phyloP scores from a whole-genome alignment of 176 grass and related monocot species.

The Avena atlantica region DNA sequence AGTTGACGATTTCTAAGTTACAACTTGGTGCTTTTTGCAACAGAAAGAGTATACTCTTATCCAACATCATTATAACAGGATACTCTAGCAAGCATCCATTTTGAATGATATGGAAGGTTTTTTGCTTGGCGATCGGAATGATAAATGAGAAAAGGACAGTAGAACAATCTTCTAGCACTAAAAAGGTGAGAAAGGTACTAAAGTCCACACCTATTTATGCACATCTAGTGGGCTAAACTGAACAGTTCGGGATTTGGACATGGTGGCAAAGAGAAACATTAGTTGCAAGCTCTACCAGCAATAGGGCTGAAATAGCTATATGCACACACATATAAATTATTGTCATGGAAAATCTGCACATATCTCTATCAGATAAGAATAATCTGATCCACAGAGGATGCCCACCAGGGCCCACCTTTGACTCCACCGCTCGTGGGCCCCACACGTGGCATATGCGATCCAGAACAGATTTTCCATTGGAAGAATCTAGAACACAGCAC shows the following conservation, averaged over 20 bases:
- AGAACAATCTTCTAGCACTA: not conserved
- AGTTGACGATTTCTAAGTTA: not conserved
- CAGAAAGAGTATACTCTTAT: not conserved
- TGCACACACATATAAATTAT: not conserved
- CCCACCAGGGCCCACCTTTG: not conserved
- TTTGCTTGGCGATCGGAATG: not conserved
- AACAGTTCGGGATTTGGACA: not conserved
- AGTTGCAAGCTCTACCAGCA: no score
- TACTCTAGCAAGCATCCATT: not conserved
- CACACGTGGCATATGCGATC: not conserved
- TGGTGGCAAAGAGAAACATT: no score
- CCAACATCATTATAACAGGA: not conserved
- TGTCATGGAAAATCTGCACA: not conserved
- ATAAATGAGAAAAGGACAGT: not conserved
- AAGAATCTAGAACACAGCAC: conserved; percentile 13
- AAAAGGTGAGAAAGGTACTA: not conserved
- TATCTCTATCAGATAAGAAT: not conserved
- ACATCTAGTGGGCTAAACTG: not conserved
- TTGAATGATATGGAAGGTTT: not conserved
- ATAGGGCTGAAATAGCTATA: not conserved
- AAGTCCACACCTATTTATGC: not conserved
- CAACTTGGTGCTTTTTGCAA: not conserved
- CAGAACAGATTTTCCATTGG: not conserved
- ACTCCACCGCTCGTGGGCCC: not conserved
- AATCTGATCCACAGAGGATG: not conserved